phyloP scores from a whole-genome alignment of 306 rosid genomes.

The Ormosia semicastrata region DNA sequence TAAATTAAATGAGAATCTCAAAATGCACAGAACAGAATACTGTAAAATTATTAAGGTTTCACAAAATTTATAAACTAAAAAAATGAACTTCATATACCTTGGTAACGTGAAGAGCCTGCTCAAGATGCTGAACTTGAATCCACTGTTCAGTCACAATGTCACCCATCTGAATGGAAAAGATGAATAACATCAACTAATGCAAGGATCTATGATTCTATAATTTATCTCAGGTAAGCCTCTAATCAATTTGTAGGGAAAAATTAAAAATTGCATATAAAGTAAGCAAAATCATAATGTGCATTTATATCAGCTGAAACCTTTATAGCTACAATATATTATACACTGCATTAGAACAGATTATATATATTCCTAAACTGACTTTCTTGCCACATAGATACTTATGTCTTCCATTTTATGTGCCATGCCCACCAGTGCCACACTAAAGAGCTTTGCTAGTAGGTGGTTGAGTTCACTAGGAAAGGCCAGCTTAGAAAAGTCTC shows the following conservation, averaged over 20 bases:
- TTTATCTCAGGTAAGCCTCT: conserved; percentile 2
- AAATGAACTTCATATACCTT: conserved; percentile 47
- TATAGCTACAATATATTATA: background rate
- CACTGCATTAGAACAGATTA: conserved; percentile 1
- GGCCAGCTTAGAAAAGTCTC: background rate
- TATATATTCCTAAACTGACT: background rate
- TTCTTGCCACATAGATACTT: background rate
- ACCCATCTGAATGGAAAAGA: conserved; percentile 59
- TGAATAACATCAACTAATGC: conserved; percentile 31
- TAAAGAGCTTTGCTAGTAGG: background rate
- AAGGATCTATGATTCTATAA: background rate
- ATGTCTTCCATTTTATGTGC: conserved; percentile 18
- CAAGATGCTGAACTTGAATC: conserved; percentile 90
- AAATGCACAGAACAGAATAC: background rate
- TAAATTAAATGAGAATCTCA: conserved; percentile 23
- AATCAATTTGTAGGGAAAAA: background rate
- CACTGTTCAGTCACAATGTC: conserved; percentile 77
- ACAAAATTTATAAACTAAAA: background rate
- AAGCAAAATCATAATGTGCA: conserved; percentile 3
- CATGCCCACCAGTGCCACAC: background rate
- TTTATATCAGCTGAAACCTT: conserved; percentile 2
- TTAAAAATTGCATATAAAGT: conserved; percentile 14
- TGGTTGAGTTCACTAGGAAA: background rate
- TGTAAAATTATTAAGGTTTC: conserved; percentile 16
- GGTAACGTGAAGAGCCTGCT: conserved; percentile 88